phyloP scores from a whole-genome alignment of 2,329 filamentous ascomycete species.

The Alternaria hordeiaustralica region DNA sequence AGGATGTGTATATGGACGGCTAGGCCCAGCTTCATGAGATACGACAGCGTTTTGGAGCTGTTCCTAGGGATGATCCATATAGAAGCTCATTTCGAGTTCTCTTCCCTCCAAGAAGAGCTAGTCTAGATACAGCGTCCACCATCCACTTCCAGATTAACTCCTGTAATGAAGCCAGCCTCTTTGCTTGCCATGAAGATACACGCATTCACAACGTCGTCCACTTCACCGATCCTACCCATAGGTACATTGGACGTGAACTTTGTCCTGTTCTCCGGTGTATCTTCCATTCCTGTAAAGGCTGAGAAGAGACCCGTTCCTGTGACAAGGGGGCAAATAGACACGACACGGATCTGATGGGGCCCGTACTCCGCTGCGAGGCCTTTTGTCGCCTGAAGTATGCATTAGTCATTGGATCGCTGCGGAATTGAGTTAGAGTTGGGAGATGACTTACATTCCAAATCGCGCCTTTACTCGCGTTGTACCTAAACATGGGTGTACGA shows the following conservation, averaged over 20 bases:
- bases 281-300: conserved; percentile 65
- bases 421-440: not conserved
- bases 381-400: conserved; percentile 58
- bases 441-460: conserved; percentile 60
- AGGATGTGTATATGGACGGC: not conserved
- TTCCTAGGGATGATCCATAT: not conserved
- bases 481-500: too few species aligned
- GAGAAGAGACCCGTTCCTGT: conserved; percentile 69
- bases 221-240: conserved; percentile 65
- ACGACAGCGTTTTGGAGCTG: not conserved
- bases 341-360: conserved; percentile 74
- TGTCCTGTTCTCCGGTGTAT: conserved; percentile 63
- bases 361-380: conserved; percentile 77
- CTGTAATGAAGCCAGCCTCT: conserved; percentile 67
- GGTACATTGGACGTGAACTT: conserved; percentile 64
- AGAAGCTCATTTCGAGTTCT: not conserved
- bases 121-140: conserved; percentile 46
- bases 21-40: not conserved
- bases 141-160: conserved; percentile 54
- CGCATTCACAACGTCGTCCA: conserved; percentile 65
- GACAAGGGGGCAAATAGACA: conserved; percentile 72
- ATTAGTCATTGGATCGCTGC: conserved; percentile 21
- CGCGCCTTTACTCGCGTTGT: conserved; percentile 72
- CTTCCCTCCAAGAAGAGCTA: not conserved
- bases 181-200: conserved; percentile 65